phyloP scores from a whole-genome alignment of 139 green algal species.

The Trebouxia sp. region DNA sequence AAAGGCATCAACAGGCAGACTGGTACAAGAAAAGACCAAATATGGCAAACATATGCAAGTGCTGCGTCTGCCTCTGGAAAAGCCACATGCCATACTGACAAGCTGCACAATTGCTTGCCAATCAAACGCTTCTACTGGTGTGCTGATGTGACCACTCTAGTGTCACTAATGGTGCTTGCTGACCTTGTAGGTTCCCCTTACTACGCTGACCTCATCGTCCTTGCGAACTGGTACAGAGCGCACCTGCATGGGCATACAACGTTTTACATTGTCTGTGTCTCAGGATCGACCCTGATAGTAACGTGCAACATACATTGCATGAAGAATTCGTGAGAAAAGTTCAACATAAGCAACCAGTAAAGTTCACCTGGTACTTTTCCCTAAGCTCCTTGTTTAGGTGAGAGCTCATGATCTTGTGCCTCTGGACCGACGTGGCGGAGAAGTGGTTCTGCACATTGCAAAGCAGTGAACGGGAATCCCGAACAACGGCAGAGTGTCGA shows the following conservation, averaged over 20 bases:
- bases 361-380: constrained; percentile 85
- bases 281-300: too few relatives aligned
- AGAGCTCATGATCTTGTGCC: constrained; percentile 96
- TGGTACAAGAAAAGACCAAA: not conserved
- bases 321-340: not conserved
- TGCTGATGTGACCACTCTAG: not conserved
- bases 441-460: constrained; percentile 95
- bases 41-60: not conserved
- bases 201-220: constrained; percentile 98
- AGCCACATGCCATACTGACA: not conserved
- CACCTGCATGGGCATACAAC: constrained; percentile 74
- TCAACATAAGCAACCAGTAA: not conserved
- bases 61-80: not conserved
- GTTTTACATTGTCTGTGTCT: too few relatives aligned
- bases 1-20: not conserved
- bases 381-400: constrained; percentile 89
- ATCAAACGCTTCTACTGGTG: not conserved
- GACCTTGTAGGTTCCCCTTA: constrained; percentile 95
- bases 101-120: not conserved
- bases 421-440: constrained; percentile 85
- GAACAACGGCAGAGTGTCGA: too few relatives aligned
- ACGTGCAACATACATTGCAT: too few relatives aligned
- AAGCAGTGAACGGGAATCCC: too few relatives aligned
- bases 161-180: not conserved
- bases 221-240: constrained; percentile 94